These are phyloP conservation scores for Parasitella parasitica DNA, from an alignment of 371 early-diverging fungal species.

Conservation along the genomic window DNA sequence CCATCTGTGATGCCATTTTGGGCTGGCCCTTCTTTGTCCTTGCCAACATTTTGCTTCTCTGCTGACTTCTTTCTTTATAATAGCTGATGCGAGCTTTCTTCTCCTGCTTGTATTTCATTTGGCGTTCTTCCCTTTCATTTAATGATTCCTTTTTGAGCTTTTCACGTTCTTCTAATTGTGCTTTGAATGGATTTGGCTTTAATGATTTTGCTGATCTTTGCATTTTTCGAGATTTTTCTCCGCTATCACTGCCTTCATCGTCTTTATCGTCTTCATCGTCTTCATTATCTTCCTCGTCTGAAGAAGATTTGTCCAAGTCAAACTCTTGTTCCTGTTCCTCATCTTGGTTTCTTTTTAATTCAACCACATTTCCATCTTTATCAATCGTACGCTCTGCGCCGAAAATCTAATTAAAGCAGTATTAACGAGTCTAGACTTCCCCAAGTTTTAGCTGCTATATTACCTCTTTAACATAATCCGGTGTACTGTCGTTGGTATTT, in stretches of 20 bases:
- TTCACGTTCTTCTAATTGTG: constrained; percentile 53
- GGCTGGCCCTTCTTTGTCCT: constrained; percentile 65
- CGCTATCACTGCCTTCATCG: constrained; percentile 26
- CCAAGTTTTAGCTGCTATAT: background rate
- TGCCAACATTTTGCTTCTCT: constrained; percentile 57
- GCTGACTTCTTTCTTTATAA: constrained; percentile 56
- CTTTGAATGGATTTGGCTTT: constrained; percentile 65
- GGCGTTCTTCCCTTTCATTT: constrained; percentile 33
- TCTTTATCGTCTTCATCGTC: constrained; percentile 35
- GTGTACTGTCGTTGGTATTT: constrained; percentile 36
- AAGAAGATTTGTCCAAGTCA: constrained; percentile 30
- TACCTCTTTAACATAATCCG: constrained; percentile 55
- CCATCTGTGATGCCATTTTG: constrained; percentile 64
- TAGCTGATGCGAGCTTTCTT: constrained; percentile 53
- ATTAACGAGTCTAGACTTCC: background rate
- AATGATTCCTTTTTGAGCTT: constrained; percentile 42
- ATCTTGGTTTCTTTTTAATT: constrained; percentile 30
- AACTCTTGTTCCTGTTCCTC: constrained; percentile 31
- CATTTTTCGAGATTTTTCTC: constrained; percentile 11
- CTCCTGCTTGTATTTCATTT: constrained; percentile 35
- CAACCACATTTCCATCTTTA: constrained; percentile 57
- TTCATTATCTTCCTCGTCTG: constrained; percentile 40
- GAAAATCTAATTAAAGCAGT: constrained; percentile 47
- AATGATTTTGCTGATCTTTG: constrained; percentile 4
- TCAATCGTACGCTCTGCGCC: constrained; percentile 57